These are phyloP conservation scores for Escallonia herrerae DNA, from an alignment of 129 eudicot species.

Conservation along the genomic window DNA sequence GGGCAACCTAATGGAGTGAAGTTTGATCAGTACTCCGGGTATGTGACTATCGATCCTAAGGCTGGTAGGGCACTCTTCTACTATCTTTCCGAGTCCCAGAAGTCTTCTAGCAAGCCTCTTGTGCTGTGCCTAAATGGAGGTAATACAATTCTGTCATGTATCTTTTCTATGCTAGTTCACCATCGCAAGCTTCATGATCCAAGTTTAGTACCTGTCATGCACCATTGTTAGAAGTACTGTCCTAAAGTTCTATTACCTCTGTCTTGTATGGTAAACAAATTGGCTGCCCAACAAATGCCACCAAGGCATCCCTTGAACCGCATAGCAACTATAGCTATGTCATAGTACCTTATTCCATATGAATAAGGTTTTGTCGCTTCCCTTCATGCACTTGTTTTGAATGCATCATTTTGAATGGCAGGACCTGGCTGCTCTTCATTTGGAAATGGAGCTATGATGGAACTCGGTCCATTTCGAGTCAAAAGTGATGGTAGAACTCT, in stretches of 20 bases:
- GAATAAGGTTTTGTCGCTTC: too few species aligned
- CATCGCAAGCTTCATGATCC: too few species aligned
- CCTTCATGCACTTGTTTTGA: too few species aligned
- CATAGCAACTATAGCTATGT: too few species aligned
- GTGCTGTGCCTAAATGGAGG: constrained; percentile 82
- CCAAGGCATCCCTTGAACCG: not conserved
- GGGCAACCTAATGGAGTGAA: constrained; percentile 23
- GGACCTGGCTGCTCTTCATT: constrained; percentile 37
- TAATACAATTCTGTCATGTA: not conserved
- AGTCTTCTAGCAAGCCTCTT: constrained; percentile 45
- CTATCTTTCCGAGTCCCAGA: constrained; percentile 39
- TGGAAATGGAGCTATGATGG: constrained; percentile 17
- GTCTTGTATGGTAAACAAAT: too few species aligned
- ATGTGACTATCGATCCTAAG: constrained; percentile 19
- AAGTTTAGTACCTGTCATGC: too few species aligned
- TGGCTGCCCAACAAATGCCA: not conserved
- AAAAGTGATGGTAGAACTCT: constrained; percentile 18
- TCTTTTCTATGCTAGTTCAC: too few species aligned
- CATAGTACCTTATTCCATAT: not conserved
- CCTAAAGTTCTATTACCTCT: too few species aligned
- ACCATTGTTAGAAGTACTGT: too few species aligned
- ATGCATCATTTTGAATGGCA: not conserved
- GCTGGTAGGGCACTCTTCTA: constrained; percentile 43
- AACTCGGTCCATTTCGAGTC: constrained; percentile 17
- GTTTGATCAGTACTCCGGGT: constrained; percentile 22